These are phyloP conservation scores for Fusarium newnesense DNA, from an alignment of 2,329 filamentous ascomycete genomes.

Conservation along the genomic window DNA sequence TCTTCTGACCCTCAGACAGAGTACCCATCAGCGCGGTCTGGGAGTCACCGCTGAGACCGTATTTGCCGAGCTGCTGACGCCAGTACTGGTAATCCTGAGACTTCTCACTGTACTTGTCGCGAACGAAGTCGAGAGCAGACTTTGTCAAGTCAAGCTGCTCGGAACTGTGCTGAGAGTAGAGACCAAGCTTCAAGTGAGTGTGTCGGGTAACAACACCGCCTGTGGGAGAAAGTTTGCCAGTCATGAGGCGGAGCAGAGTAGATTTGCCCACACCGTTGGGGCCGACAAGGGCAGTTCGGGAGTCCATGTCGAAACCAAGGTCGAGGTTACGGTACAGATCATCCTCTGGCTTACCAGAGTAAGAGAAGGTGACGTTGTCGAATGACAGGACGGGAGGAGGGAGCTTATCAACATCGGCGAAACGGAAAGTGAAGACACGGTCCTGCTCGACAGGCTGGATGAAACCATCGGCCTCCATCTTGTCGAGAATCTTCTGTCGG, in stretches of 20 bases:
- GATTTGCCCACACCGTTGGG: conserved; percentile 99
- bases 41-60: conserved; percentile 90
- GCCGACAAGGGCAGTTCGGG: conserved; percentile 93
- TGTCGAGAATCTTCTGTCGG: conserved; percentile 99
- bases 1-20: conserved; percentile 96
- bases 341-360: conserved; percentile 88
- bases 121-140: conserved; percentile 95
- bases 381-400: conserved; percentile 96
- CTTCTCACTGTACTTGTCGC: conserved; percentile 90
- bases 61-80: conserved; percentile 95
- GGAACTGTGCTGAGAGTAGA: conserved; percentile 98
- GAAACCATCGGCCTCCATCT: conserved; percentile 99
- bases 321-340: conserved; percentile 97
- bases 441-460: conserved; percentile 90
- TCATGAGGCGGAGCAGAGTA: conserved; percentile 95
- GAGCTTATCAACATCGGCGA: conserved; percentile 99
- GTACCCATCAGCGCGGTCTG: conserved; percentile 99
- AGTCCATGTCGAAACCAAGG: conserved; percentile 99
- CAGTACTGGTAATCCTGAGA: conserved; percentile 99
- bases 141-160: conserved; percentile 99
- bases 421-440: conserved; percentile 95
- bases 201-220: conserved; percentile 85
- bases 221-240: conserved; percentile 89
- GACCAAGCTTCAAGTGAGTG: conserved; percentile 97
- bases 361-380: conserved; percentile 97